phyloP scores from a whole-genome alignment of 2,329 filamentous ascomycete species.

The Hypoxylon sp. region DNA sequence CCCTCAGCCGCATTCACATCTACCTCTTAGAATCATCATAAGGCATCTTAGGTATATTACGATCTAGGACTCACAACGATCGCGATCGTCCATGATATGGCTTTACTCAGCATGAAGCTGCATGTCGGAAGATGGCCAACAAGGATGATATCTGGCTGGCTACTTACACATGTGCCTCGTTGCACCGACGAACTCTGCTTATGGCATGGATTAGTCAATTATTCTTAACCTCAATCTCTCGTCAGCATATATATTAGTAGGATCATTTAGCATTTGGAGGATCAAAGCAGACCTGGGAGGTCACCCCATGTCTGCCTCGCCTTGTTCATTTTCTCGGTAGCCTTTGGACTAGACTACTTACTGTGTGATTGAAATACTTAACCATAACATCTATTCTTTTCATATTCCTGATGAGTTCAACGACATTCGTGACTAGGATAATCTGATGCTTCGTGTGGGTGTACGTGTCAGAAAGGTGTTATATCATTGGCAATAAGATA shows the following conservation, averaged over 20 bases:
- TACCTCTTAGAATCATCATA: not conserved
- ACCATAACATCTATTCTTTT: not conserved
- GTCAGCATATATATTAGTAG: not conserved
- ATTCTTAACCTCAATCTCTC: conserved; percentile 3
- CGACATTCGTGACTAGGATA: not conserved
- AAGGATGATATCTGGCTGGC: not conserved
- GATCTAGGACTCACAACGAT: conserved; percentile 1
- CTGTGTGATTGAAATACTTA: not conserved
- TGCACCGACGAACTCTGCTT: conserved; percentile 12
- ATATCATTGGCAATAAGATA: conserved; percentile 4
- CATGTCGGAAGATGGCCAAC: not conserved
- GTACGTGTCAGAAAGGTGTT: not conserved
- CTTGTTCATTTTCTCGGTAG: not conserved
- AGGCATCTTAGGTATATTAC: not conserved
- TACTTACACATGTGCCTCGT: conserved; percentile 5
- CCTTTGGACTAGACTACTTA: too few relatives aligned
- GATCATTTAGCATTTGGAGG: conserved; percentile 12
- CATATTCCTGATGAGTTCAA: not conserved
- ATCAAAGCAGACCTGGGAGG: conserved; percentile 1
- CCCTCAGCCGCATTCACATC: not conserved
- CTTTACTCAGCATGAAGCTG: not conserved
- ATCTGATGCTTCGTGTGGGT: not conserved
- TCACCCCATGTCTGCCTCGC: not conserved
- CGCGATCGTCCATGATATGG: conserved; percentile 5
- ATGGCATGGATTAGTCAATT: conserved; percentile 5